phyloP scores from a whole-genome alignment of 345 rosid genomes.

The Eucalyptus viminalis region DNA sequence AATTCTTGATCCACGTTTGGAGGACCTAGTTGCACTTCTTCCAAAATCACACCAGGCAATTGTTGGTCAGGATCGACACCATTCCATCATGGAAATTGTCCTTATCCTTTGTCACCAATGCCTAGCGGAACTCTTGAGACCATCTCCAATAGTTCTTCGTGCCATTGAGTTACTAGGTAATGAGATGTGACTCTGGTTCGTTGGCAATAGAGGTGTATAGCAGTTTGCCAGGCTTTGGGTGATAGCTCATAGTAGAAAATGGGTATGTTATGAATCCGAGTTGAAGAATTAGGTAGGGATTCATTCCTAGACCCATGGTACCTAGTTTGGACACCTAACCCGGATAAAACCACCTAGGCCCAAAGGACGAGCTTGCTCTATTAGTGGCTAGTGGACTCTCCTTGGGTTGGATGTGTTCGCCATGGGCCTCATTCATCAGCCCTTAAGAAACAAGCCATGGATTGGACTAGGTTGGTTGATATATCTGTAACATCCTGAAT shows the following conservation, averaged over 20 bases:
- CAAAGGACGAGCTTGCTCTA: neutral
- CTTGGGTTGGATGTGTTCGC: neutral
- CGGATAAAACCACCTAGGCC: neutral
- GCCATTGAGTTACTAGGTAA: neutral
- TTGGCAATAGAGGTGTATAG: neutral
- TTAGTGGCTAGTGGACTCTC: neutral
- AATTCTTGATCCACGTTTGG: fast-evolving
- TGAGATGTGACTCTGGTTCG: fast-evolving
- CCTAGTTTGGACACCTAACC: fast-evolving
- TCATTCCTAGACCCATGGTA: fast-evolving
- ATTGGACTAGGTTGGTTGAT: too few relatives aligned
- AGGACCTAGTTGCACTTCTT: neutral
- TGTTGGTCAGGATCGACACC: fast-evolving
- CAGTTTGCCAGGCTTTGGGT: fast-evolving
- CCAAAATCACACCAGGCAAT: fast-evolving
- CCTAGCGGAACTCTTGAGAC: neutral
- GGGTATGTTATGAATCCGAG: fast-evolving
- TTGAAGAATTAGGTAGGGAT: neutral
- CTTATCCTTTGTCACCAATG: fast-evolving
- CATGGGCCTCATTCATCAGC: neutral
- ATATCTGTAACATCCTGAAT: fast-evolving
- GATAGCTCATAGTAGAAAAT: fast-evolving
- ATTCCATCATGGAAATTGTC: neutral
- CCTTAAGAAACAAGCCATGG: neutral
- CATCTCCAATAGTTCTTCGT: neutral